These are phyloP conservation scores for Petasospora rhodanensis DNA, from an alignment of 1,139 yeast genomes.

Conservation along the genomic window DNA sequence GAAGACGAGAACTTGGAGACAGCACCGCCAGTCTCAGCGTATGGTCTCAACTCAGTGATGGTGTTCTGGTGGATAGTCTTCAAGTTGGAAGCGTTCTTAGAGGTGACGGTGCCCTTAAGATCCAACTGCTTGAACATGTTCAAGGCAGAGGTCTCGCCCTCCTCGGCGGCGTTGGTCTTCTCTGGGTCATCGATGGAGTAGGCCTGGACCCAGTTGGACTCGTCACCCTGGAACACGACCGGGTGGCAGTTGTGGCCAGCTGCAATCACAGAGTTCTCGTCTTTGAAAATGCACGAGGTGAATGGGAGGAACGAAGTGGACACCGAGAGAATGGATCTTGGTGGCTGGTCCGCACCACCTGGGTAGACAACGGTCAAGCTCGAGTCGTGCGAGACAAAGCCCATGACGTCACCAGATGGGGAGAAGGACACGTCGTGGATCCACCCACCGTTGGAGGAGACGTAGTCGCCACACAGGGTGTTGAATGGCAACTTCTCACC, in stretches of 20 bases:
- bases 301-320: slow-evolving; percentile 81
- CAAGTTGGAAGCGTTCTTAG: slow-evolving; percentile 48
- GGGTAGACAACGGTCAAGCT: slow-evolving; percentile 75
- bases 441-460: slow-evolving; percentile 81
- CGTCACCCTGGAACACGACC: slow-evolving; percentile 71
- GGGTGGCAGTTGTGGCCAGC: slow-evolving; percentile 96
- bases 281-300: slow-evolving; percentile 64
- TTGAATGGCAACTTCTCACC: slow-evolving; percentile 96
- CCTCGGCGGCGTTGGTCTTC: slow-evolving; percentile 47
- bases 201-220: slow-evolving; percentile 36
- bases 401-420: slow-evolving; percentile 74
- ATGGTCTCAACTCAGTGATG: slow-evolving; percentile 61
- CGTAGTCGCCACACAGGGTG: slow-evolving; percentile 82
- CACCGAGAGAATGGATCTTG: slow-evolving; percentile 40
- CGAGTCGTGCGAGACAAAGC: slow-evolving; percentile 76
- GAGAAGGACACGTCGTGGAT: slow-evolving; percentile 87
- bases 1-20: slow-evolving; percentile 60
- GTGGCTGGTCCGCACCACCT: slow-evolving; percentile 60
- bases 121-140: slow-evolving; percentile 96
- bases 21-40: slow-evolving; percentile 36
- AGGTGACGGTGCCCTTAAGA: slow-evolving; percentile 75
- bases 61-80: slow-evolving; percentile 90
- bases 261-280: slow-evolving; percentile 64
- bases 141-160: slow-evolving; percentile 69
- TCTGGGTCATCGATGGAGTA: slow-evolving; percentile 33